These are phyloP conservation scores for Myriosclerotinia duriaeana DNA, from an alignment of 2,329 filamentous ascomycete genomes.

Conservation along the genomic window DNA sequence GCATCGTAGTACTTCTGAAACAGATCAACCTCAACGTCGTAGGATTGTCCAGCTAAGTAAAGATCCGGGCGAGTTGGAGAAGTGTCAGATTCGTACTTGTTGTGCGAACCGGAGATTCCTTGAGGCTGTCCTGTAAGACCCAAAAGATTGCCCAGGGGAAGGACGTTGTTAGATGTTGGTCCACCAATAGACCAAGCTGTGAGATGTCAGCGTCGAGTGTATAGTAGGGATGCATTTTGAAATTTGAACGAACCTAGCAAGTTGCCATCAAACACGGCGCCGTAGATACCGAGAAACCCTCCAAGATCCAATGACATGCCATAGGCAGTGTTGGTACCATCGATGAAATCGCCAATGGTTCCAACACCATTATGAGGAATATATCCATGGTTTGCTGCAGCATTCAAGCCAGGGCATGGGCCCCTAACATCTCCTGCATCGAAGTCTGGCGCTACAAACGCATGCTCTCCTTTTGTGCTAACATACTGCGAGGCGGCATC, in stretches of 20 bases:
- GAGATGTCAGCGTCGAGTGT: background rate
- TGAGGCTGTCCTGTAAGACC: conserved; percentile 42
- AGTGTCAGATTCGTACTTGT: conserved; percentile 53
- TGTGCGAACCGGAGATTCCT: conserved; percentile 51
- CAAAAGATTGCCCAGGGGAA: conserved; percentile 32
- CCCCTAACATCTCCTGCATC: conserved; percentile 26
- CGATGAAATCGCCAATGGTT: conserved; percentile 37
- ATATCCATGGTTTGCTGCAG: conserved; percentile 46
- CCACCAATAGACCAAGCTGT: conserved; percentile 13
- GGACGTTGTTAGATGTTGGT: conserved; percentile 1
- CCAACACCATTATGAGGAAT: conserved; percentile 42
- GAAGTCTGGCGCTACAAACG: conserved; percentile 32
- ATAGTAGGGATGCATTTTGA: background rate
- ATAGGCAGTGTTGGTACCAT: conserved; percentile 30
- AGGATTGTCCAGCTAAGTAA: conserved; percentile 24
- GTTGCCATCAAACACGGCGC: conserved; percentile 6
- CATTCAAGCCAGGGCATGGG: conserved; percentile 45
- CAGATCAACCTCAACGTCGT: conserved; percentile 3
- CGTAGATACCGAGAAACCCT: conserved; percentile 10
- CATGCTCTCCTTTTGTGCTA: conserved; percentile 23
- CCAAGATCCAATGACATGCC: conserved; percentile 20
- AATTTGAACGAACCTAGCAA: background rate
- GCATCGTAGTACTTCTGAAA: conserved; percentile 19
- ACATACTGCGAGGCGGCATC: conserved; percentile 18
- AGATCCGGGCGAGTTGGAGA: conserved; percentile 53